Evolutionary conservation across 495 filamentous ascomycete genomes (phyloP).

Genomic region (Podospora bellae-mahoneyi): DNA sequence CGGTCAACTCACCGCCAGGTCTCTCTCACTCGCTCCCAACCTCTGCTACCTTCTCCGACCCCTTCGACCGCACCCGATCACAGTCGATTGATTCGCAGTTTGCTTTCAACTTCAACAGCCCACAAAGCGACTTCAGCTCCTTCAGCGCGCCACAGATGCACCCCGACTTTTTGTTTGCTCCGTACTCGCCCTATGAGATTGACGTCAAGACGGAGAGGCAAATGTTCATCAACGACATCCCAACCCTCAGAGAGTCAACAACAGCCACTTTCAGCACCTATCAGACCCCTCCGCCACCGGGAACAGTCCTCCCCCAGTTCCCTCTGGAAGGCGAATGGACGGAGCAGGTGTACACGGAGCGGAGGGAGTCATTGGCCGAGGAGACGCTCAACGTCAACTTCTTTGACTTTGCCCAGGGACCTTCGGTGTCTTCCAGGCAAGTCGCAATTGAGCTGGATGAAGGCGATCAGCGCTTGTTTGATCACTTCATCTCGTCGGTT

Average conservation of each 20-base stretch:
- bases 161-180: slow-evolving; percentile 49
- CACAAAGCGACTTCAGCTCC: slow-evolving; percentile 56
- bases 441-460: slow-evolving; percentile 83
- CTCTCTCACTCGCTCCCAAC: slow-evolving; percentile 79
- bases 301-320: slow-evolving; percentile 61
- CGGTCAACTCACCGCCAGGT: slow-evolving; percentile 66
- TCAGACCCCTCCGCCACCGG: slow-evolving; percentile 66
- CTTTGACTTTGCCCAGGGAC: slow-evolving; percentile 68
- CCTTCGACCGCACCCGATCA: slow-evolving; percentile 65
- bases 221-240: slow-evolving; percentile 89
- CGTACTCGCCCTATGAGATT: slow-evolving; percentile 79
- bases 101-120: slow-evolving; percentile 69
- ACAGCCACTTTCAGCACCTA: slow-evolving; percentile 85
- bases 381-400: slow-evolving; percentile 69
- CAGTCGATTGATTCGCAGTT: slow-evolving; percentile 76
- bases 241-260: slow-evolving; percentile 74
- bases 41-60: slow-evolving; percentile 73
- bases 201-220: slow-evolving; percentile 95
- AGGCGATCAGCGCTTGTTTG: slow-evolving; percentile 76
- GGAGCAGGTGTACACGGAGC: slow-evolving; percentile 67
- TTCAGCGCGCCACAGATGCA: slow-evolving; percentile 55
- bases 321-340: slow-evolving; percentile 69
- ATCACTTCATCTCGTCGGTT: slow-evolving; percentile 90
- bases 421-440: slow-evolving; percentile 53
- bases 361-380: slow-evolving; percentile 59